These are phyloP conservation scores for Senna tora DNA, from an alignment of 306 rosid genomes.

Conservation along the genomic window DNA sequence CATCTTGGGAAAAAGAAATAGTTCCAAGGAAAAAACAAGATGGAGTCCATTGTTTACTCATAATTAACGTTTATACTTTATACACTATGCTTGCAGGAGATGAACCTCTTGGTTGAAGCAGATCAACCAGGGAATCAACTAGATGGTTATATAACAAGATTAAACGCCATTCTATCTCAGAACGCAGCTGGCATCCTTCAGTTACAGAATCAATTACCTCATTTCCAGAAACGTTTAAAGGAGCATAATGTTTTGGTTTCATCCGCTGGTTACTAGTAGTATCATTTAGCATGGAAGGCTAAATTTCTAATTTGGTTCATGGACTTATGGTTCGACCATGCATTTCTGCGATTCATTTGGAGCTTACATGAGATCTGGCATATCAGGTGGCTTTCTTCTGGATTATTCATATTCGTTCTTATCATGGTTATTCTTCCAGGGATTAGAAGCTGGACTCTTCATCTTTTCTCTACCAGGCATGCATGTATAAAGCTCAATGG, in stretches of 20 bases:
- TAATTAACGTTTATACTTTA: conserved; percentile 9
- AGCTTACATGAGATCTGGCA: conserved; percentile 9
- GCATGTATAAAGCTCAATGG: conserved; percentile 45
- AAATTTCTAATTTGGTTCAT: not conserved
- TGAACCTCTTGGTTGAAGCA: conserved; percentile 95
- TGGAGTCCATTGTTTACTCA: not conserved
- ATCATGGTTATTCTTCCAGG: conserved; percentile 4
- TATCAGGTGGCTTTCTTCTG: conserved; percentile 14
- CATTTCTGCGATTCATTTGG: conserved; percentile 11
- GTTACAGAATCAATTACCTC: conserved; percentile 84
- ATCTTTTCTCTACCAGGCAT: conserved; percentile 19
- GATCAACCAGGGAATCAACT: conserved; percentile 97
- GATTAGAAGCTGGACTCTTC: conserved; percentile 25
- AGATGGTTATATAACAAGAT: conserved; percentile 74
- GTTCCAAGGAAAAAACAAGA: no score
- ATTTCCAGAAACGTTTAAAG: conserved; percentile 92
- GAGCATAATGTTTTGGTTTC: conserved; percentile 87
- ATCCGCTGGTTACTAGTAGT: conserved; percentile 69
- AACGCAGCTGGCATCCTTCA: conserved; percentile 95
- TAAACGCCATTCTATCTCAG: conserved; percentile 92
- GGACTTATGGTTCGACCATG: not conserved
- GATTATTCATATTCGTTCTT: conserved; percentile 28
- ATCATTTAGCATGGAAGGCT: conserved; percentile 1
- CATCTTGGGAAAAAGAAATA: no score
- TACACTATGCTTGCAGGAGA: conserved; percentile 71